Conservation (phyloP, 2,329 filamentous ascomycete genomes). For the Venturia pyrina region DNA sequence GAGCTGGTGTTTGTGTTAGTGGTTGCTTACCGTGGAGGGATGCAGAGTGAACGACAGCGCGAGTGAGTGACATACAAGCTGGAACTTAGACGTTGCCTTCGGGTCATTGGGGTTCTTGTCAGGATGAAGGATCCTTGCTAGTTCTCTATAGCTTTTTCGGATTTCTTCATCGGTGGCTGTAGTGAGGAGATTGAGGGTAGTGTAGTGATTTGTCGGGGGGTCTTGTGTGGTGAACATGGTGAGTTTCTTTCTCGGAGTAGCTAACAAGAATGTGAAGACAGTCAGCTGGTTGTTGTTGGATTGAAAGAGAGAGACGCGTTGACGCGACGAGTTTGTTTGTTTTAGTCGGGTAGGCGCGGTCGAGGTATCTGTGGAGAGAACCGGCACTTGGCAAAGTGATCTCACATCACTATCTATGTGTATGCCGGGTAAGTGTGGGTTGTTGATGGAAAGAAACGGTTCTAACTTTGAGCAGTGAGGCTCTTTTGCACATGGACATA, state of each 20-base stretch:
- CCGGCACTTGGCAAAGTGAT: no score
- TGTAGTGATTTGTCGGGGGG: not conserved
- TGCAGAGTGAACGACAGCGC: not conserved
- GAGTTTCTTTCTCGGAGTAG: not conserved
- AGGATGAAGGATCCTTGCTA: not conserved
- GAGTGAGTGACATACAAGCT: not conserved
- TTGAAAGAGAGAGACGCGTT: not conserved
- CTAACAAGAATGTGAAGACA: not conserved
- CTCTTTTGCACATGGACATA: not conserved
- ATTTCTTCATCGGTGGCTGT: slow-evolving; percentile 5
- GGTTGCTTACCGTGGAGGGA: not conserved
- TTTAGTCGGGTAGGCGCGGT: not conserved
- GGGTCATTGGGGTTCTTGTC: slow-evolving; percentile 1
- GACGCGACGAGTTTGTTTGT: not conserved
- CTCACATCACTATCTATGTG: no score
- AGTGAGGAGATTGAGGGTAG: not conserved
- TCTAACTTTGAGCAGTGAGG: not conserved
- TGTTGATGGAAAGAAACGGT: not conserved
- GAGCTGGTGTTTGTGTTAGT: not conserved
- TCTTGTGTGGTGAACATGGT: not conserved
- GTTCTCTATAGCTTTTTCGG: not conserved
- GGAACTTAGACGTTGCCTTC: not conserved
- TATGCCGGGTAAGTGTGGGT: not conserved
- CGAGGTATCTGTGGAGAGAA: no score
- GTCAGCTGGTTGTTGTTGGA: not conserved